Conservation (phyloP, 805 yeast genomes). For the Schizosaccharomyces cryophilus region DNA sequence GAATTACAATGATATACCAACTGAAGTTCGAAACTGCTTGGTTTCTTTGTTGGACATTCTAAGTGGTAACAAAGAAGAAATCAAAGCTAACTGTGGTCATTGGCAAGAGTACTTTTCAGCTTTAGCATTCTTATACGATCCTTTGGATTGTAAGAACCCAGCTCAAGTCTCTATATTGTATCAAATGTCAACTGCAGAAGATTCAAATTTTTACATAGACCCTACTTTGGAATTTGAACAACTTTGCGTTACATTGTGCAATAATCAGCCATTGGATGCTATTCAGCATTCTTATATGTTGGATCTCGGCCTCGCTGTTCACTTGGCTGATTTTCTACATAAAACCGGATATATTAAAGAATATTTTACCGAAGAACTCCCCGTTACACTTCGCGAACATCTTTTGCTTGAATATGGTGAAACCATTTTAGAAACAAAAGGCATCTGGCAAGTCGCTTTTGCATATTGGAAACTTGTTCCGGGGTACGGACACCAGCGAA, state of each 20-base stretch:
- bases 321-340: neutral
- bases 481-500: neutral
- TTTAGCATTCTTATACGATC: neutral
- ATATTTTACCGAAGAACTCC: neutral
- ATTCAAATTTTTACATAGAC: neutral
- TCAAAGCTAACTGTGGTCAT: neutral
- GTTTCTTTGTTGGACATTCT: neutral
- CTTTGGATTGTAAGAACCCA: neutral
- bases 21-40: neutral
- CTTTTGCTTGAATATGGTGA: neutral
- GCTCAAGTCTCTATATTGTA: neutral
- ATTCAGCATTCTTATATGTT: neutral
- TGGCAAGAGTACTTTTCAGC: constrained; percentile 1
- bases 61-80: neutral
- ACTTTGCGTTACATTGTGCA: neutral
- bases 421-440: neutral
- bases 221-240: neutral
- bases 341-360: neutral
- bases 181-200: neutral
- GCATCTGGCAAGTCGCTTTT: neutral
- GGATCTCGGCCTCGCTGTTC: neutral
- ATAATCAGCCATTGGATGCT: neutral
- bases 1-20: neutral
- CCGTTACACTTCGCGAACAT: neutral
- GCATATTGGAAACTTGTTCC: constrained; percentile 1